Base-by-base conservation (phyloP, 2,329 filamentous ascomycete genomes). In the Xylariaceae sp. region DNA sequence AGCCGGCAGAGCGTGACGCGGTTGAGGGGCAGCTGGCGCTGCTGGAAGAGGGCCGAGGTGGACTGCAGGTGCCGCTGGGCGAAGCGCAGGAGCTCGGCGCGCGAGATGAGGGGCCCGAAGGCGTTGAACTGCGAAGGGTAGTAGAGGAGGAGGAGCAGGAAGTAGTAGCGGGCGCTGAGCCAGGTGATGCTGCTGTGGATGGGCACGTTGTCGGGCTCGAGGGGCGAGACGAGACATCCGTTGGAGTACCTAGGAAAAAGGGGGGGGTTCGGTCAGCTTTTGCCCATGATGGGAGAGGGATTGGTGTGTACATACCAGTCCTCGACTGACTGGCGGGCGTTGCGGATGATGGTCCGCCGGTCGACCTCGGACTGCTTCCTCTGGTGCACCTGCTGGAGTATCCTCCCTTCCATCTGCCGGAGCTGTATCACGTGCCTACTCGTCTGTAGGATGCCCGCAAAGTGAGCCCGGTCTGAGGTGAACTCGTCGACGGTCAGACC, bases 401-500 rank as follows among this genome's bases (percentile, higher is more conserved):
- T 68, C n/a, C 58, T 55, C 32, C 66, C 63, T 47, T 72, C 69
- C 0, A 72, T 52, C 49, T 68, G 67, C 1, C 68, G 63, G 13
- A 72, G 58, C 39, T 68, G 59, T 30, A 72, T 68, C 15, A 72
- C 62, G 42, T 72, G 69, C 0, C 69, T 65, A 30, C 61, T 69
- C 3, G 66, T 67, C 48, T 72, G 69, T 15, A 72, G 52, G 15
- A 65, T 65, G 4, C 61, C 60, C n/a, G 66, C 63, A 41, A 63
- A 65, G 2, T 63, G 52, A 13, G 59, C 51, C 8, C 65, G 54
- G 13, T 68, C 65, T 6, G 64, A 65, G 3, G 65, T 65, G 45
- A 69, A 71, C 50, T 72, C 68, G 22, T 69, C 64, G n/a, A 71
- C 54, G 0, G 68, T 70, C 6, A 72, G 57, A 2, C 67, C 61